Evolutionary conservation across 2,329 filamentous ascomycete species (phyloP).

Genomic region (Pseudogymnoascus sp.): DNA sequence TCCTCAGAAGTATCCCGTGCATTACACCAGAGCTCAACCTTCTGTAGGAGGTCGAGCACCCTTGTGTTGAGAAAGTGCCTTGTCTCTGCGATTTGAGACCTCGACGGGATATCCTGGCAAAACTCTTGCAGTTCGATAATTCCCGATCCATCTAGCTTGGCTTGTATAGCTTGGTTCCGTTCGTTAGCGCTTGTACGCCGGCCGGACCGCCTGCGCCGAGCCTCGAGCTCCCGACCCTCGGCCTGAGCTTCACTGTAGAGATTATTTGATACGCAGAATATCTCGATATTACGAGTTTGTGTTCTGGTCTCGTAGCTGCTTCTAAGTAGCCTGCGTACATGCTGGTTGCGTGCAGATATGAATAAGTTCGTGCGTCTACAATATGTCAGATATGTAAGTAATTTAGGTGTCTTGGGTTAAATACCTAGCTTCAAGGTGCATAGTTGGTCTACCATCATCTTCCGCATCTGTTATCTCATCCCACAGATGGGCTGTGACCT

Average conservation of each 20-base stretch:
- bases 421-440: background rate
- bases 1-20: constrained; percentile 1
- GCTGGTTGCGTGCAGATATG: constrained; percentile 13
- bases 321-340: constrained; percentile 9
- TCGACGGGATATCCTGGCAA: constrained; percentile 11
- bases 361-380: constrained; percentile 10
- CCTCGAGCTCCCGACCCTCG: background rate
- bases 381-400: constrained; percentile 1
- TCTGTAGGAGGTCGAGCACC: constrained; percentile 12
- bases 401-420: background rate
- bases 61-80: constrained; percentile 14
- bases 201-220: background rate
- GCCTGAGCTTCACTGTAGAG: constrained; percentile 7
- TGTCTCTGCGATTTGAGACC: constrained; percentile 14
- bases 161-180: background rate
- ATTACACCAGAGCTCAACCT: constrained; percentile 14
- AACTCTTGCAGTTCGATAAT: constrained; percentile 12
- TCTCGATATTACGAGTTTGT: constrained; percentile 8
- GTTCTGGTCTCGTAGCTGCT: constrained; percentile 5
- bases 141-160: constrained; percentile 9
- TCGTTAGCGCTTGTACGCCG: constrained; percentile 1
- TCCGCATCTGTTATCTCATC: background rate
- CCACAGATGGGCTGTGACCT: background rate
- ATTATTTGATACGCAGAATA: constrained; percentile 15
- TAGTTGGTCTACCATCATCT: background rate